A percentile compares a stretch with the other conserved stretches of the same genome.
Evolutionary conservation across 805 yeast genomes (phyloP).

Genomic region (Henningerozyma blattae): DNA sequence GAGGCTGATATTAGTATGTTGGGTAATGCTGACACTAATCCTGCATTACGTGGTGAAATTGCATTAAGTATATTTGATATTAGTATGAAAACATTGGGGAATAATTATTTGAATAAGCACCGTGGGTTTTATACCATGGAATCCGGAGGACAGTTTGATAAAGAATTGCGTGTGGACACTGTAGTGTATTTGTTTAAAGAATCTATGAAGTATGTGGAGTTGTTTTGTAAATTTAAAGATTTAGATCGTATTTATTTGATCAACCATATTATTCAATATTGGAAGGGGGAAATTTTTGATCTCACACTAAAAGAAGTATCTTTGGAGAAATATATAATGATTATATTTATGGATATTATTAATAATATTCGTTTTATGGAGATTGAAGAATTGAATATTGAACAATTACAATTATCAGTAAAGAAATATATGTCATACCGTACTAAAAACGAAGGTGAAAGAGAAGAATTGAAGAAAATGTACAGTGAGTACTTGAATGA

Average conservation of each 20-base stretch:
- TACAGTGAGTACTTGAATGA: slow-evolving; percentile 25
- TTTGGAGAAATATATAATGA: too few species aligned
- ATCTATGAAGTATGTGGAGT: slow-evolving; percentile 34
- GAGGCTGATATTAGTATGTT: slow-evolving; percentile 78
- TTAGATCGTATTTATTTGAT: slow-evolving; percentile 59
- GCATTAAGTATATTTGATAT: slow-evolving; percentile 61
- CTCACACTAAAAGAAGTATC: too few species aligned
- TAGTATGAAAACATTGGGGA: slow-evolving; percentile 38
- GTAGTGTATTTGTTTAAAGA: slow-evolving; percentile 28
- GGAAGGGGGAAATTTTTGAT: slow-evolving; percentile 31
- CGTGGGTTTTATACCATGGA: slow-evolving; percentile 22
- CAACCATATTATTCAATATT: slow-evolving; percentile 47
- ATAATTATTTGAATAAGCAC: slow-evolving; percentile 20
- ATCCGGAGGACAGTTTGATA: slow-evolving; percentile 25
- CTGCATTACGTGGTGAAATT: slow-evolving; percentile 64
- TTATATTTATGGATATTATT: slow-evolving; percentile 42
- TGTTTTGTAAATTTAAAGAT: slow-evolving; percentile 60
- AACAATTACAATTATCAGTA: slow-evolving; percentile 53
- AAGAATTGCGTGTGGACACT: slow-evolving; percentile 15
- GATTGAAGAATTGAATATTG: slow-evolving; percentile 32
- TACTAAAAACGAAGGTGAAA: slow-evolving; percentile 27
- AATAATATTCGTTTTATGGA: slow-evolving; percentile 50
- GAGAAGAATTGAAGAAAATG: slow-evolving; percentile 24
- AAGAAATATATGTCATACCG: slow-evolving; percentile 57
- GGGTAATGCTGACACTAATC: slow-evolving; percentile 77